Conservation (phyloP, 2,329 filamentous ascomycete genomes). For the Lasiodiplodia hormozganensis region DNA sequence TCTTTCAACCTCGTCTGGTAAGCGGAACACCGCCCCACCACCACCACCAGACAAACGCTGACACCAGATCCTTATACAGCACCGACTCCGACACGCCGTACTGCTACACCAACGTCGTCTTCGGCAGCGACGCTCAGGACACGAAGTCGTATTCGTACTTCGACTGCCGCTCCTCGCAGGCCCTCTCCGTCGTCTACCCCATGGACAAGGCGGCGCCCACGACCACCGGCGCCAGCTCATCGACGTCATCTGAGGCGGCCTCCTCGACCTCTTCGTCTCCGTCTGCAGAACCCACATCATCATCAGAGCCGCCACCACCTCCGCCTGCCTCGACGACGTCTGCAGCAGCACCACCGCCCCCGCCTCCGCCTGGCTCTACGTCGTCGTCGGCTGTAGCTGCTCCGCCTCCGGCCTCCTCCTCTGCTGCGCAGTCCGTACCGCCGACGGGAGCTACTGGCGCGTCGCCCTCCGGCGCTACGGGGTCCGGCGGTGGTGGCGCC, state of each 20-base stretch:
- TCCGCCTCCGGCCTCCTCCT: neutral
- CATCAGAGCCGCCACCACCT: neutral
- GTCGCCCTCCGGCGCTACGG: neutral
- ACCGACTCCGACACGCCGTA: neutral
- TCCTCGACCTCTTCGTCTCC: neutral
- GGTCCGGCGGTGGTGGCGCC: neutral
- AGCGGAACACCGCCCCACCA: neutral
- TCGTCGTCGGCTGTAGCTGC: neutral
- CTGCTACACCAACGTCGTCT: neutral
- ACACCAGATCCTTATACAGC: neutral
- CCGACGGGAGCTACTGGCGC: neutral
- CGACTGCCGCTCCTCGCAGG: constrained; percentile 7
- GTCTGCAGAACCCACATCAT: neutral
- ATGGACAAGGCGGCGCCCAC: neutral
- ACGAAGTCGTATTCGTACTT: neutral
- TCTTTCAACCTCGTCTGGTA: neutral
- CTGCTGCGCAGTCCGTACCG: neutral
- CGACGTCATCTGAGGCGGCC: neutral
- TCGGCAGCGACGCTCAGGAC: constrained; percentile 1
- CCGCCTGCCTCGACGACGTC: neutral
- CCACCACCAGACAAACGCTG: neutral
- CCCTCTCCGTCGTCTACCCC: neutral
- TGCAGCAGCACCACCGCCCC: neutral
- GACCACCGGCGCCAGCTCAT: neutral
- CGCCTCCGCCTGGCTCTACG: neutral